Conservation (phyloP, 225 moss, liverwort and hornwort species). For the Physcomitrellopsis africana region DNA sequence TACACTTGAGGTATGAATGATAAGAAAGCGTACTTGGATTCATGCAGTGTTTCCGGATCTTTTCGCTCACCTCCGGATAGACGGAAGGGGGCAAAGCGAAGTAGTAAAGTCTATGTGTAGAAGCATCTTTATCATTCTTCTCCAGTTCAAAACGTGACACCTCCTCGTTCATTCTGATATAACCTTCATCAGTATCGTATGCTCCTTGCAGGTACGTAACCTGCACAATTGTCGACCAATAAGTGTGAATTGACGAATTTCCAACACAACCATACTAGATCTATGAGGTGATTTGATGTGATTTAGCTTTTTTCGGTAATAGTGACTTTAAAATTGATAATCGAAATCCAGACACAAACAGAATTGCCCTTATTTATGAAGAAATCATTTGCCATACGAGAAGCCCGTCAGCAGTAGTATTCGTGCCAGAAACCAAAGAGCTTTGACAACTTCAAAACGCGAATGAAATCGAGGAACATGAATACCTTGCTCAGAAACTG, state of each 20-base stretch:
- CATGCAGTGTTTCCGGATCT: conserved; percentile 75
- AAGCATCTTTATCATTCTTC: background rate
- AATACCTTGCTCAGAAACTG: conserved; percentile 67
- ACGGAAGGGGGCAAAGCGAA: conserved; percentile 88
- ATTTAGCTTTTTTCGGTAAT: background rate
- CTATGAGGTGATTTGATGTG: background rate
- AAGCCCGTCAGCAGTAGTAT: too few relatives aligned
- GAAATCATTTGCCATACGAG: too few relatives aligned
- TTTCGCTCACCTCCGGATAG: conserved; percentile 75
- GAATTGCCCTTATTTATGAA: too few relatives aligned
- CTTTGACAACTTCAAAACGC: too few relatives aligned
- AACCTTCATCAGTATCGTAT: conserved; percentile 80
- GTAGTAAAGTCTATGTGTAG: conserved; percentile 76
- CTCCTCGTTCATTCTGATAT: conserved; percentile 57
- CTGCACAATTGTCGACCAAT: conserved; percentile 32
- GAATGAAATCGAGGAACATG: background rate
- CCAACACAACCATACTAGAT: background rate
- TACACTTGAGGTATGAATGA: background rate
- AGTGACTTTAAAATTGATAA: too few relatives aligned
- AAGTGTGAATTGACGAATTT: conserved; percentile 14
- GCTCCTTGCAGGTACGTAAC: conserved; percentile 61
- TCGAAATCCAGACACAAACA: too few relatives aligned
- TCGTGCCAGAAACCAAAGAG: too few relatives aligned
- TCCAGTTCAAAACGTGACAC: conserved; percentile 52
- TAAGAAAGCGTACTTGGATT: conserved; percentile 45